These are phyloP conservation scores for Selaginella tamariscina DNA, from an alignment of 75 land plant genomes.

Conservation along the genomic window DNA sequence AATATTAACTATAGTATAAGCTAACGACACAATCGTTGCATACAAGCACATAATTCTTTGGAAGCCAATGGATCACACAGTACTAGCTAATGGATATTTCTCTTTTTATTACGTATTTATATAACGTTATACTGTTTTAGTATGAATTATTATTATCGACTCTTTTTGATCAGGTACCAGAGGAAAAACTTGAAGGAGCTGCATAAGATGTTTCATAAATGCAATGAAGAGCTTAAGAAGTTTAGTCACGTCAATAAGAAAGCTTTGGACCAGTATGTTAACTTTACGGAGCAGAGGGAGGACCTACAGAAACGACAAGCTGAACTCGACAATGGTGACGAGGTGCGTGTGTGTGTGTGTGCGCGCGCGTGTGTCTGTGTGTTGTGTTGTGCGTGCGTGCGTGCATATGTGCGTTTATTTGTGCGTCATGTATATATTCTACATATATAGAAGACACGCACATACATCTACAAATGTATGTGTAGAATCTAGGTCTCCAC, in stretches of 20 bases:
- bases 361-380: too few species aligned
- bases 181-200: constrained; percentile 65
- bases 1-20: background rate
- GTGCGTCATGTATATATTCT: too few species aligned
- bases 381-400: too few species aligned
- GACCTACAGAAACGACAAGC: constrained; percentile 86
- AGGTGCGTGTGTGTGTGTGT: constrained; percentile 39
- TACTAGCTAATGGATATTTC: background rate
- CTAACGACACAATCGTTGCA: constrained; percentile 1
- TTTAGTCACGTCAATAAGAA: constrained; percentile 98
- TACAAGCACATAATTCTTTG: background rate
- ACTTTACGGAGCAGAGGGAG: constrained; percentile 91
- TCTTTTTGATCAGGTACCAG: constrained; percentile 50
- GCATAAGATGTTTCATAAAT: constrained; percentile 83
- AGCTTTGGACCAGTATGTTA: constrained; percentile 93
- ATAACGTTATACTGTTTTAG: too few species aligned
- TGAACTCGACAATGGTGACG: constrained; percentile 94
- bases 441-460: background rate
- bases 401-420: too few species aligned
- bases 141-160: background rate
- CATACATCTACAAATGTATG: background rate
- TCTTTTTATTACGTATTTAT: too few species aligned
- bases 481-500: background rate
- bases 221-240: constrained; percentile 82
- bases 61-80: background rate